Base-by-base conservation (phyloP, 805 yeast species). In the Spathaspora hagerdaliae region DNA sequence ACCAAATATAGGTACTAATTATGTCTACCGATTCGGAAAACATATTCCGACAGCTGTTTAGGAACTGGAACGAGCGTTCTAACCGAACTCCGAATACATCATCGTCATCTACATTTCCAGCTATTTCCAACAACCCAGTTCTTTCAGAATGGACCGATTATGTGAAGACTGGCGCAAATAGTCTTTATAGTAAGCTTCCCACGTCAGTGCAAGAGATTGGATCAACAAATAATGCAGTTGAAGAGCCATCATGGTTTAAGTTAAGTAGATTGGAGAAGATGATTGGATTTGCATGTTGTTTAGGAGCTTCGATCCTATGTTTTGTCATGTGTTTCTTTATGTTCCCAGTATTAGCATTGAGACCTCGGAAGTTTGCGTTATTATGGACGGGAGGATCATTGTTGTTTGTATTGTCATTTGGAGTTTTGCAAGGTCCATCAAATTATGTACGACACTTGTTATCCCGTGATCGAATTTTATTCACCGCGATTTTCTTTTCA, bases 371-470 rank as follows among this genome's bases (percentile, higher is more conserved):
- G 63, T 92, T 94, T 61, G 97, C 96, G 10, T 69, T 83, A 53
- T 60, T 85, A 31, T 94, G 99, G 98, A 82, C 96, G 1, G 71
- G 92, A 66, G 99, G 98, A 0, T 86, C 96, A 1, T 59, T 94
- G 11, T 66, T 94, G 38, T 92, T 94, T 65, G 87, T 94, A 14
- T 60, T 87, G 6, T 87, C 96, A 32, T 94, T 94, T 67, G 97
- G 96, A 1, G 80, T 89, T 14, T 68, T 92, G 19, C 97, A 90
- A 69, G 99, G 99, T 0, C 97, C 97, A 0, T 74, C 81, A n/a
- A 82, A 83, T 32, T 94, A 89, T 61, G 50, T 81, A 36, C 70
- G 72, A 40, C 98, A 92, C 61, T 73, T 94, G 50, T 63, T 85
- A 5, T 83, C 96, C 3, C 75, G 78, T 33, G 85, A 82, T 42